Percentiles rank a stretch among this genome's conserved stretches.
Conservation (phyloP, 2,329 filamentous ascomycete species). For the Claviceps quebecensis region DNA sequence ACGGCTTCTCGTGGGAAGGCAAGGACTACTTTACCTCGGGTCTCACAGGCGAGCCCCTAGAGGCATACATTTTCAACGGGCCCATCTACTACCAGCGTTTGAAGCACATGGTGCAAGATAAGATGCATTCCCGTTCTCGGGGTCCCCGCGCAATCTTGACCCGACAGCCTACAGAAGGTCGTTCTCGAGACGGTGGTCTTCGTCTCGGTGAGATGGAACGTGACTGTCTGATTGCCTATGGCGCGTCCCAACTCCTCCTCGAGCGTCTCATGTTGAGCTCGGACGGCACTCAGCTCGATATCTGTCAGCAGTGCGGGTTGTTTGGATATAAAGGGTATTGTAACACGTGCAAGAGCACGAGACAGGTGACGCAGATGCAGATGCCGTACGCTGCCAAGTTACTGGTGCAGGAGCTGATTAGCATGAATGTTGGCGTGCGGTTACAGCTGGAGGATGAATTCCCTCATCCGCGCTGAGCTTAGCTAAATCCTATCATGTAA, state of each 20-base stretch:
- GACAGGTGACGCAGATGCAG: conserved; percentile 78
- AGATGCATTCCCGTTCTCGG: conserved; percentile 92
- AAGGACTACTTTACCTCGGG: conserved; percentile 95
- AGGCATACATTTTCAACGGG: conserved; percentile 95
- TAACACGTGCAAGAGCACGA: conserved; percentile 76
- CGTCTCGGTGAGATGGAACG: conserved; percentile 97
- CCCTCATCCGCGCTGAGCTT: conserved; percentile 39
- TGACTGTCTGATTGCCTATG: conserved; percentile 94
- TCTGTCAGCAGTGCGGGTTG: conserved; percentile 85
- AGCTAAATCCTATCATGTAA: too few species aligned
- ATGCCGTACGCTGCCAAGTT: conserved; percentile 97
- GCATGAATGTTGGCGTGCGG: conserved; percentile 95
- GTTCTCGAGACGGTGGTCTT: conserved; percentile 81
- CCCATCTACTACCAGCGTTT: conserved; percentile 99
- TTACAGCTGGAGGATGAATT: conserved; percentile 92
- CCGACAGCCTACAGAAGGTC: conserved; percentile 88
- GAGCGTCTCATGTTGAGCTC: conserved; percentile 92
- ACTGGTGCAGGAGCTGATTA: conserved; percentile 86
- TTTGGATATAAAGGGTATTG: conserved; percentile 96
- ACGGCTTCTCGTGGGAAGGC: conserved; percentile 91
- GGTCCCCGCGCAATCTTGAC: conserved; percentile 87
- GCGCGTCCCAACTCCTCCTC: conserved; percentile 78
- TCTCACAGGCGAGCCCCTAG: conserved; percentile 84
- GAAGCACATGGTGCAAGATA: conserved; percentile 99
- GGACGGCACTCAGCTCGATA: conserved; percentile 80